Evolutionary conservation across 306 rosid species (phyloP).

Genomic region (Cyclanthera cordifolia): DNA sequence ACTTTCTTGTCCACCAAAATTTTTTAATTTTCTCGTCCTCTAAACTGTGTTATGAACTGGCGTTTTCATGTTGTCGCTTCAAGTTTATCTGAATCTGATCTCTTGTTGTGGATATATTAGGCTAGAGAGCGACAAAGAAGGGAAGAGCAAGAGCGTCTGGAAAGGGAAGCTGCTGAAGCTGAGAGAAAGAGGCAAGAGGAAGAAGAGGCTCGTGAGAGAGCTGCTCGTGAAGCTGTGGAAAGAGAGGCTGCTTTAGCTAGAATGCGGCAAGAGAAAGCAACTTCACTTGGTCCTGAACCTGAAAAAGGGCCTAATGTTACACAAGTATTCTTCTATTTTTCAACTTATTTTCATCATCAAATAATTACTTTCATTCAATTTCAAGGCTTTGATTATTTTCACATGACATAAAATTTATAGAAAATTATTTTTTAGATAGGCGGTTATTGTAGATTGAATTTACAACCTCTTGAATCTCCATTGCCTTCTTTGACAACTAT

Average conservation of each 20-base stretch:
- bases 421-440: no score
- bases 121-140: constrained; percentile 85
- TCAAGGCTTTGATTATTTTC: no score
- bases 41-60: not conserved
- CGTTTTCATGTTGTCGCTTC: constrained; percentile 3
- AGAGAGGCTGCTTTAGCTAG: constrained; percentile 70
- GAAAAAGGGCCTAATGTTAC: constrained; percentile 88
- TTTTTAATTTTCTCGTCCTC: not conserved
- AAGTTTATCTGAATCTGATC: not conserved
- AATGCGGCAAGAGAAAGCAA: constrained; percentile 66
- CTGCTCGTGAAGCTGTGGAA: constrained; percentile 78
- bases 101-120: constrained; percentile 22
- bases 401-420: no score
- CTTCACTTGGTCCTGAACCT: constrained; percentile 83
- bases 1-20: not conserved
- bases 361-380: not conserved
- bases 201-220: constrained; percentile 84
- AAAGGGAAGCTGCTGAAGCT: constrained; percentile 94
- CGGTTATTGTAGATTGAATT: no score
- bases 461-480: no score
- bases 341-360: constrained; percentile 6
- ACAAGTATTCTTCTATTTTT: constrained; percentile 35
- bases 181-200: constrained; percentile 77
- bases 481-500: no score
- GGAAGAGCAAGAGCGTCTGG: constrained; percentile 87